Evolutionary conservation across 352 stramenopile species (phyloP).

Genomic region (Peronospora tabacina): DNA sequence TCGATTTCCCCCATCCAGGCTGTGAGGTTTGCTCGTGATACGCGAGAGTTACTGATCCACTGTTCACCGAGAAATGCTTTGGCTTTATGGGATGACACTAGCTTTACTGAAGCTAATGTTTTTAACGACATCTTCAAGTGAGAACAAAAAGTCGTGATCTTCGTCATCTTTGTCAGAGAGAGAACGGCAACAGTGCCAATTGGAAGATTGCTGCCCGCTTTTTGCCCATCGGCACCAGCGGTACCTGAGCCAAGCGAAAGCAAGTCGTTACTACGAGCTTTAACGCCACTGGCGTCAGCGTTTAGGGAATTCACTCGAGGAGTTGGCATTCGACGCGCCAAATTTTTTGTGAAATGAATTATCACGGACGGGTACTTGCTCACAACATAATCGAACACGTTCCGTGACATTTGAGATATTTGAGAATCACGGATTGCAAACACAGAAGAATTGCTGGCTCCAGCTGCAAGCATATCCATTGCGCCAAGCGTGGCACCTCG

Average conservation of each 20-base stretch:
- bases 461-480: slow-evolving; percentile 74
- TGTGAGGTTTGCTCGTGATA: slow-evolving; percentile 58
- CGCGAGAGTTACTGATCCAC: slow-evolving; percentile 62
- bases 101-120: slow-evolving; percentile 55
- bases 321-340: slow-evolving; percentile 56
- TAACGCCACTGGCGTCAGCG: slow-evolving; percentile 29
- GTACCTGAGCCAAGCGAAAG: slow-evolving; percentile 45
- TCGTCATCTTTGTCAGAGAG: slow-evolving; percentile 63
- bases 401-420: slow-evolving; percentile 82
- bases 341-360: slow-evolving; percentile 72
- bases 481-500: slow-evolving; percentile 69
- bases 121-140: slow-evolving; percentile 54
- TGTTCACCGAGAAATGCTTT: slow-evolving; percentile 51
- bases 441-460: slow-evolving; percentile 68
- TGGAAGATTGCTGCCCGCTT: slow-evolving; percentile 28
- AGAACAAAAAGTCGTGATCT: slow-evolving; percentile 68
- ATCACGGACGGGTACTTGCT: slow-evolving; percentile 55
- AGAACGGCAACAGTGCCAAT: slow-evolving; percentile 73
- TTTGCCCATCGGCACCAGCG: slow-evolving; percentile 16
- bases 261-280: slow-evolving; percentile 40
- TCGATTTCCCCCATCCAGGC: slow-evolving; percentile 81
- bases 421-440: slow-evolving; percentile 83
- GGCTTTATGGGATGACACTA: slow-evolving; percentile 68
- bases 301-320: slow-evolving; percentile 29
- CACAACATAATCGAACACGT: slow-evolving; percentile 82